Evolutionary conservation across 2,329 filamentous ascomycete genomes (phyloP).

Genomic region (Aspergillus flavus): DNA sequence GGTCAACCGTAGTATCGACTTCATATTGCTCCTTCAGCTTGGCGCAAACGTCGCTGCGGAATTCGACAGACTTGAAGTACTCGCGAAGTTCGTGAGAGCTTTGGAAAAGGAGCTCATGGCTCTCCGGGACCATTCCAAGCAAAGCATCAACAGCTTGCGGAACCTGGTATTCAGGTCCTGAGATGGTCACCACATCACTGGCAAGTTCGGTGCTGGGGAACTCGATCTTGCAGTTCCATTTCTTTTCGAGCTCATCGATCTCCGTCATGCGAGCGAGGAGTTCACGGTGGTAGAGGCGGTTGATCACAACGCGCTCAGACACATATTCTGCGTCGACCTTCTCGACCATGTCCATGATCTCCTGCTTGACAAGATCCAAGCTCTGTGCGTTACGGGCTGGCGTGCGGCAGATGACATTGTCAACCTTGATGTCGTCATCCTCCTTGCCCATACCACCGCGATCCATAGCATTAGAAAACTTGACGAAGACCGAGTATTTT

Average conservation of each 20-base stretch:
- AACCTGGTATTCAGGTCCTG: slow-evolving; percentile 96
- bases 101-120: slow-evolving; percentile 84
- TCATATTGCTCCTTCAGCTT: slow-evolving; percentile 92
- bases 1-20: slow-evolving; percentile 77
- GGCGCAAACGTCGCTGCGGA: slow-evolving; percentile 74
- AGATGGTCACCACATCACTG: slow-evolving; percentile 93
- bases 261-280: slow-evolving; percentile 84
- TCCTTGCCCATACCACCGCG: slow-evolving; percentile 90
- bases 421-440: slow-evolving; percentile 96
- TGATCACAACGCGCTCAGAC: slow-evolving; percentile 88
- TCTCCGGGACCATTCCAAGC: slow-evolving; percentile 96
- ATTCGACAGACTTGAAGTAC: slow-evolving; percentile 80
- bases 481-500: slow-evolving; percentile 99
- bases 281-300: slow-evolving; percentile 92
- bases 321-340: slow-evolving; percentile 97
- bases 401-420: slow-evolving; percentile 98
- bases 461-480: slow-evolving; percentile 99
- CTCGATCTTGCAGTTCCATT: slow-evolving; percentile 99
- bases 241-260: slow-evolving; percentile 94
- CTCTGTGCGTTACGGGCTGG: slow-evolving; percentile 96
- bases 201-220: slow-evolving; percentile 98
- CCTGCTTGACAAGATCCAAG: slow-evolving; percentile 93
- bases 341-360: slow-evolving; percentile 99
- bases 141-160: slow-evolving; percentile 96
- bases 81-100: slow-evolving; percentile 74